A percentile compares a stretch with the other conserved stretches of the same genome.
These are phyloP conservation scores for Obba rivulosa DNA, from an alignment of 768 basidiomycete genomes.

Conservation along the genomic window DNA sequence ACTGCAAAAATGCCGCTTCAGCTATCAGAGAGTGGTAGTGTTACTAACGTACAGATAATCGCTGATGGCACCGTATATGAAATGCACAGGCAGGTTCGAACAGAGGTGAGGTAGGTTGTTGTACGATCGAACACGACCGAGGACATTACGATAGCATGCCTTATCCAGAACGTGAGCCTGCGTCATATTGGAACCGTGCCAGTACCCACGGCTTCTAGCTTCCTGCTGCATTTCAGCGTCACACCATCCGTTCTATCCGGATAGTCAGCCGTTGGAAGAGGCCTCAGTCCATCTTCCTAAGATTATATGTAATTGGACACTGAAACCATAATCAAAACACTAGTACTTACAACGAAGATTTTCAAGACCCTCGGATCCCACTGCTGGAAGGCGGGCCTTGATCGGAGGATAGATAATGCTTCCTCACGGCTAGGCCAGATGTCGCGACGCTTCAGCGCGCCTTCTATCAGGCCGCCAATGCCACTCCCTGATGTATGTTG, in stretches of 20 bases:
- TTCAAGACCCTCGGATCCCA: background rate
- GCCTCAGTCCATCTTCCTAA: too few relatives aligned
- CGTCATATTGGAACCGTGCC: background rate
- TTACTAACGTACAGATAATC: background rate
- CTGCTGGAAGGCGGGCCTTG: background rate
- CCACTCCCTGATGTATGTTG: background rate
- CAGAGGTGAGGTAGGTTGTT: background rate
- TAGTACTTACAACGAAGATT: background rate
- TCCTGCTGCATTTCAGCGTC: background rate
- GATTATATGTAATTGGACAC: background rate
- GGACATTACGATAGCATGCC: background rate
- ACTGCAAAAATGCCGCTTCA: background rate
- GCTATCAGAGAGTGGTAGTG: background rate
- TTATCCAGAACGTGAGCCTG: too few relatives aligned
- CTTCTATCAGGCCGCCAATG: conserved; percentile 4
- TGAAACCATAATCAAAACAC: too few relatives aligned
- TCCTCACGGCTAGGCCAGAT: conserved; percentile 47
- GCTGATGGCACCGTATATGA: background rate
- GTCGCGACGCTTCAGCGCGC: conserved; percentile 38
- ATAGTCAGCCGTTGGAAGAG: too few relatives aligned
- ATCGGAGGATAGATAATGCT: conserved; percentile 31
- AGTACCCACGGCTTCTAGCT: background rate
- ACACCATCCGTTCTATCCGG: too few relatives aligned
- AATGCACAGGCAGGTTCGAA: background rate
- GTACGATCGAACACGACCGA: background rate